Percentiles rank a stretch among this genome's conserved stretches.
phyloP scores from a whole-genome alignment of 768 basidiomycete genomes.

The Lentinula sp. region DNA sequence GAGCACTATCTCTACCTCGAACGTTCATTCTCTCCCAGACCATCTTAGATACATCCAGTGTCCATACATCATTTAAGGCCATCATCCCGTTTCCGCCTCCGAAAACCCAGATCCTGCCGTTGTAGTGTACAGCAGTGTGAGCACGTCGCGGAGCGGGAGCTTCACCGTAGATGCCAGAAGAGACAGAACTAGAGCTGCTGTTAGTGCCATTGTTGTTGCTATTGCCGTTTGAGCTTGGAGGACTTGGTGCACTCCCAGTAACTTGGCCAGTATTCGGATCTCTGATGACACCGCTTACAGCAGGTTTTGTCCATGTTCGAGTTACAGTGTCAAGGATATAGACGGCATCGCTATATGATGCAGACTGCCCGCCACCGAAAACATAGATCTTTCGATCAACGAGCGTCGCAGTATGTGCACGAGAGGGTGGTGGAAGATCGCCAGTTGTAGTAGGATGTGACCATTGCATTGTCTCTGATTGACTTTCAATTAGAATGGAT shows the following conservation, averaged over 20 bases:
- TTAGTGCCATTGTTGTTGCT: conserved; percentile 14
- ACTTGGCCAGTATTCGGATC: background rate
- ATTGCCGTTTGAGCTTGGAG: conserved; percentile 18
- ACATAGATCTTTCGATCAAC: conserved; percentile 77
- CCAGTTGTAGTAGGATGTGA: conserved; percentile 69
- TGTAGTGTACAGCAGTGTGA: conserved; percentile 77
- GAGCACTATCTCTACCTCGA: background rate
- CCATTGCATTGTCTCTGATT: conserved; percentile 85
- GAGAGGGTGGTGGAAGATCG: conserved; percentile 74
- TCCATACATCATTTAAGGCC: conserved; percentile 91
- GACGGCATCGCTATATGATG: conserved; percentile 75
- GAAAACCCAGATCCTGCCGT: conserved; percentile 74
- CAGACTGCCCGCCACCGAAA: conserved; percentile 83
- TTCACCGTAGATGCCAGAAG: conserved; percentile 9
- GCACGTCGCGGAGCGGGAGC: conserved; percentile 72
- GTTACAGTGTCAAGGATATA: conserved; percentile 77
- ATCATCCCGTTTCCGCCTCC: conserved; percentile 91
- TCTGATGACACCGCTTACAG: background rate
- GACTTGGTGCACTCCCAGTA: conserved; percentile 15
- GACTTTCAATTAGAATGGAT: background rate
- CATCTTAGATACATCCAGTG: conserved; percentile 61
- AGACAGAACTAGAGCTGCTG: background rate
- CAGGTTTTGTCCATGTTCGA: conserved; percentile 58
- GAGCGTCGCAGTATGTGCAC: conserved; percentile 84
- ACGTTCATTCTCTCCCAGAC: conserved; percentile 38